Percentiles rank a stretch among this genome's conserved stretches.
Conservation (phyloP, 257 asterid genomes). For the Oldenlandia corymbosa region DNA sequence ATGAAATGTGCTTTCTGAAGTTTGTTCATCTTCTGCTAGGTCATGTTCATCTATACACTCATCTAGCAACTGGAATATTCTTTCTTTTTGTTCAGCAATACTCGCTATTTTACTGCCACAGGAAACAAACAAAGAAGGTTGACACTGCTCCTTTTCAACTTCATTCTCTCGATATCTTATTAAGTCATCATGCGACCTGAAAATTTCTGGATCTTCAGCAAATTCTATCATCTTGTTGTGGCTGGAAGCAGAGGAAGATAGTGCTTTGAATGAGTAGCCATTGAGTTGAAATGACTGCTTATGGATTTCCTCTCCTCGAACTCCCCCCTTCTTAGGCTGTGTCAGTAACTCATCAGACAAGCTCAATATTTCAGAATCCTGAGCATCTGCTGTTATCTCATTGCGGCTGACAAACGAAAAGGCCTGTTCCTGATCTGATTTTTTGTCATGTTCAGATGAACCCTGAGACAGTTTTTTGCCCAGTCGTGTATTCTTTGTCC, state of each 20-base stretch:
- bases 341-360: constrained; percentile 4
- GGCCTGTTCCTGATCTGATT: constrained; percentile 3
- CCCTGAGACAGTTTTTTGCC: constrained; percentile 6
- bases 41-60: constrained; percentile 9
- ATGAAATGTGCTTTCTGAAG: constrained; percentile 16
- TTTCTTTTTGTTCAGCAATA: constrained; percentile 15
- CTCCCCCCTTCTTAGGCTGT: neutral
- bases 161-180: neutral
- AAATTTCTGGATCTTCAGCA: constrained; percentile 18
- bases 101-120: constrained; percentile 11
- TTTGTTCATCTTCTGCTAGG: constrained; percentile 14
- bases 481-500: constrained; percentile 2
- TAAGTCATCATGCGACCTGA: constrained; percentile 3
- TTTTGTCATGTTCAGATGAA: constrained; percentile 14
- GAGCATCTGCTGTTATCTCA: constrained; percentile 2
- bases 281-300: constrained; percentile 16
- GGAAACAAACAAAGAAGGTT: constrained; percentile 14
- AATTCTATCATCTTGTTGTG: constrained; percentile 6
- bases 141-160: constrained; percentile 14
- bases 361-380: constrained; percentile 12
- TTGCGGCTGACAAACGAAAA: constrained; percentile 14
- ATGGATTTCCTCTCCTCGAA: constrained; percentile 3
- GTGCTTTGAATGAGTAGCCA: constrained; percentile 6
- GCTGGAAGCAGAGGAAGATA: constrained; percentile 16
- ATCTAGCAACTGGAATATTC: constrained; percentile 10